Conservation (phyloP, 2,329 filamentous ascomycete species). For the Rutstroemia sp. region DNA sequence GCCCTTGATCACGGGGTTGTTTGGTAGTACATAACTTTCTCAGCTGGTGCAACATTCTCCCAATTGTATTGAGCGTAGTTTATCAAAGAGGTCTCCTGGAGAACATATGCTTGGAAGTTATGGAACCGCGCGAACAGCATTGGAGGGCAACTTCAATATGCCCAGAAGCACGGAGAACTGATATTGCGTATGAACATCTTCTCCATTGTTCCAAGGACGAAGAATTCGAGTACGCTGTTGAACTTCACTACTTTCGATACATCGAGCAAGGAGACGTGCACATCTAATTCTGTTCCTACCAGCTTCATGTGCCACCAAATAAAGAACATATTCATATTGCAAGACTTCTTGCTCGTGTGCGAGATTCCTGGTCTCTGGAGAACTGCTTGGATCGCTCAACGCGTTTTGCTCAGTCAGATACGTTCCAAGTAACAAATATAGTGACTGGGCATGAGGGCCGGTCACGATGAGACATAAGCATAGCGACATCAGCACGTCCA, state of each 20-base stretch:
- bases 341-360: background rate
- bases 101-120: background rate
- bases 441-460: background rate
- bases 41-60: too few species aligned
- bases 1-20: too few species aligned
- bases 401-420: background rate
- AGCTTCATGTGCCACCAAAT: background rate
- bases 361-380: background rate
- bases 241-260: background rate
- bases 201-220: background rate
- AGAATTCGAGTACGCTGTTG: background rate
- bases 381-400: background rate
- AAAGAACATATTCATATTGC: background rate
- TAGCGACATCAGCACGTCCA: too few species aligned
- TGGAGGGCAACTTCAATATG: background rate
- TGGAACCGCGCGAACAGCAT: background rate
- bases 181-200: background rate
- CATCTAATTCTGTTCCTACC: background rate
- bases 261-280: background rate
- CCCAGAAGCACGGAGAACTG: background rate
- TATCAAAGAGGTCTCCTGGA: too few species aligned
- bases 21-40: too few species aligned
- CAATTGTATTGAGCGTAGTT: too few species aligned
- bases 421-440: background rate
- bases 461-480: too few species aligned